A percentile compares a stretch with the other conserved stretches of the same genome.
Conservation (phyloP, 2,329 filamentous ascomycete species). For the Aspergillus chevalieri region DNA sequence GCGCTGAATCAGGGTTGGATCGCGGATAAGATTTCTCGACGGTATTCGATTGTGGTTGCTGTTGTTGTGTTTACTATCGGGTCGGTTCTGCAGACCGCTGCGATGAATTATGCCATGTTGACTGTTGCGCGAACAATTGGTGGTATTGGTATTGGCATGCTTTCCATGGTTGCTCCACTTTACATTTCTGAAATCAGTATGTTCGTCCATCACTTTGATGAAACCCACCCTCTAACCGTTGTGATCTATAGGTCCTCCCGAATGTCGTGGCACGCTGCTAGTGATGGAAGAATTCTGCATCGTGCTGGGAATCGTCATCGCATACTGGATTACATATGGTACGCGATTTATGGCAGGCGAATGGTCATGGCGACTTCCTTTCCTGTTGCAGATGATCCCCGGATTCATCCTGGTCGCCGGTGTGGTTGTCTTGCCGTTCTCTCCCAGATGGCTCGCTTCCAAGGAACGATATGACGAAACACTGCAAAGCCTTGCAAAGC, state of each 20-base stretch:
- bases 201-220: constrained; percentile 2
- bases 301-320: constrained; percentile 37
- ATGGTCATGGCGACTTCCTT: constrained; percentile 45
- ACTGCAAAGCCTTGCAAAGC: constrained; percentile 41
- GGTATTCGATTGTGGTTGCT: constrained; percentile 48
- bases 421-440: constrained; percentile 47
- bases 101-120: constrained; percentile 47
- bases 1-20: constrained; percentile 45
- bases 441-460: constrained; percentile 49
- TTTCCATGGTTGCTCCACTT: constrained; percentile 45
- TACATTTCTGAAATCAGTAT: constrained; percentile 48
- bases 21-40: constrained; percentile 48
- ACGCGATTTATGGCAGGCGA: constrained; percentile 40
- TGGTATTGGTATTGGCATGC: constrained; percentile 48
- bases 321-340: constrained; percentile 40
- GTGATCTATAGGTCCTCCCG: constrained; percentile 30
- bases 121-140: constrained; percentile 46
- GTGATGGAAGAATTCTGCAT: constrained; percentile 40
- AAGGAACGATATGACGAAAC: constrained; percentile 46
- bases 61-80: constrained; percentile 49
- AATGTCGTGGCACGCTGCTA: constrained; percentile 43
- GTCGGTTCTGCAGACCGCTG: constrained; percentile 46
- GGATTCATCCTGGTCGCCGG: constrained; percentile 32
- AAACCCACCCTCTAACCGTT: background rate
- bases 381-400: constrained; percentile 43